Evolutionary conservation across 495 filamentous ascomycete species (phyloP).

Genomic region (Penicillium flavigenum): DNA sequence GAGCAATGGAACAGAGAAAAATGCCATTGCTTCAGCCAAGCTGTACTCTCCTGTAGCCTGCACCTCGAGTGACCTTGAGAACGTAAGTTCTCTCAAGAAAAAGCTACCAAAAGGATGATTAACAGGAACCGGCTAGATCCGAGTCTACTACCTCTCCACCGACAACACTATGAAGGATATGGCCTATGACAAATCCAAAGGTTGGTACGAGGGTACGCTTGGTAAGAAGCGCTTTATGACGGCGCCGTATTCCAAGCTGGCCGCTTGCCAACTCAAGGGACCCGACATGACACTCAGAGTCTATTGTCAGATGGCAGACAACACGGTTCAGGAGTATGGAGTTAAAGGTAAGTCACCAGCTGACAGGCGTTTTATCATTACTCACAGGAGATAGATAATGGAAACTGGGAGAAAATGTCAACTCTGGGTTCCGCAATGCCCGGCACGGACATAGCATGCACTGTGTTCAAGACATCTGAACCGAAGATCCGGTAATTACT

Average conservation of each 20-base stretch:
- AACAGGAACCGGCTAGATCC: conserved; percentile 7
- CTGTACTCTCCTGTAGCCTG: conserved; percentile 14
- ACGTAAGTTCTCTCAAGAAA: conserved; percentile 1
- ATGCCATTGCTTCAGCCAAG: conserved; percentile 14
- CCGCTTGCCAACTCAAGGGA: conserved; percentile 11
- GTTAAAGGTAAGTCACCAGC: conserved; percentile 7
- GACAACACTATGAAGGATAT: conserved; percentile 14
- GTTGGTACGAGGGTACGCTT: conserved; percentile 19
- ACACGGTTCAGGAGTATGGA: conserved; percentile 22
- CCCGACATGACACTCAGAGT: conserved; percentile 10
- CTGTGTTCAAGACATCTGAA: conserved; percentile 5
- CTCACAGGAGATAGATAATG: conserved; percentile 4
- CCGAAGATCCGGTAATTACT: conserved; percentile 11
- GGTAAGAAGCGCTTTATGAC: conserved; percentile 3
- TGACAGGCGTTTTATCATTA: neutral
- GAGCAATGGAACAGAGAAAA: conserved; percentile 17
- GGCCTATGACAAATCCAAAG: conserved; percentile 9
- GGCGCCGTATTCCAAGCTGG: conserved; percentile 19
- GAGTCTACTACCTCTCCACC: conserved; percentile 11
- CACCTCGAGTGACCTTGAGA: conserved; percentile 9
- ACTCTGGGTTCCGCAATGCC: conserved; percentile 19
- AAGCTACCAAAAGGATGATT: neutral
- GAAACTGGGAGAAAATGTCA: conserved; percentile 16
- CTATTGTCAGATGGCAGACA: conserved; percentile 20
- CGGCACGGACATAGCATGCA: conserved; percentile 18